Evolutionary conservation across 2,329 filamentous ascomycete genomes (phyloP), one percentile per base, ranked within the genome.

Genomic region (Aspergillus pseudotamarii): DNA sequence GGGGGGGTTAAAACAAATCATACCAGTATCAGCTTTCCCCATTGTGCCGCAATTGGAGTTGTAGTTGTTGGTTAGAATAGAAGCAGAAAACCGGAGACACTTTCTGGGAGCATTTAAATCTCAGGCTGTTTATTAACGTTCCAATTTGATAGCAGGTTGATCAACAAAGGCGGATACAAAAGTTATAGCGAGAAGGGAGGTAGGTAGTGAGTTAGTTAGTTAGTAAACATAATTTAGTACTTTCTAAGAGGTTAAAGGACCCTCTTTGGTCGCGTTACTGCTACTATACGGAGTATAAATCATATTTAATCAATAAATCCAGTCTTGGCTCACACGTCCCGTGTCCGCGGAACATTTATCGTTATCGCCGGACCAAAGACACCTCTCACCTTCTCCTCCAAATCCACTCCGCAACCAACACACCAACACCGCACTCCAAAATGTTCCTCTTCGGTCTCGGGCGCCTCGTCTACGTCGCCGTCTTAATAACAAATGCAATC

Each of bases 401-500:
- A 63, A 61, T 56, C 58, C 56, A 61, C 61, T 56, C 51, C 65
- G 57, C 41, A 61, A 34, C 57, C 51, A 58, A 59, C 26, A 41
- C 62, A 58, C 66, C 70, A 43, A 46, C 19, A 8, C 21, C 45
- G 4, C 45, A 6, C 6, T 14, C 21, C 76, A 83, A 79, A 56
- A 92, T 92, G 89, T 83, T 93, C 68, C 86, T 94, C 82, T 89
- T 90, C 76, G 86, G 84, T 64, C 83, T 89, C 61, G 87, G 87
- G 67, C 91, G 88, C 73, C 85, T 95, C 63, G 84, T 95, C 77
- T 94, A 94, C 78, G 86, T 94, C 69, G 86, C 88, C 71, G 85
- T 96, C 76, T 92, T 98, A 74, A 87, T 98, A 76, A 89, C 95
- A 80, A 99, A 99, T 80, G 92, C 93, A 69, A 90, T 98, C 76